Evolutionary conservation across 306 rosid genomes (phyloP), one percentile per base, ranked within the genome.

Genomic region (Castanopsis chinensis): DNA sequence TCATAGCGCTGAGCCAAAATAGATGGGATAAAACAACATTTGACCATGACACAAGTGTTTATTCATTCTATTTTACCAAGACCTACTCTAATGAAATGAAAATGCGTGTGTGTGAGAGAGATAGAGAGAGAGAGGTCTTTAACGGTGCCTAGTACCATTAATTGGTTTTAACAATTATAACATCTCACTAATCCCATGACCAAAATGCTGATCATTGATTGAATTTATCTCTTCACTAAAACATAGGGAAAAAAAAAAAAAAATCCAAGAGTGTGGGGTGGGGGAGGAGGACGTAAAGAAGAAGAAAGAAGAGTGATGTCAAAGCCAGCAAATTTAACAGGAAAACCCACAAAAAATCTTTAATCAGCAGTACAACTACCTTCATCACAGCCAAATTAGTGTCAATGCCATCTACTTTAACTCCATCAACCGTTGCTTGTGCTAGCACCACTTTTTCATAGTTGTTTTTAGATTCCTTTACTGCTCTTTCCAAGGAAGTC

Each of bases 401-500:
- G 84, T 93, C 99, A 54, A 96, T 82, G 55, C 99, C 99, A 61
- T 96, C 98, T 53, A 93, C 99, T 90, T 96, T 96, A 76, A 92
- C 98, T 82, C 94, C 99, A 37, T 96, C 91, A 68, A 96, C 94
- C 18, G 99, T 83, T 4, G 95, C 96, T 85, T 87, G 97, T 63
- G 98, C 99, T 70, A 87, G 86, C 28, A 87, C 93, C 79, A 96
- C 94, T 73, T 89, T 93, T 85, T 93, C 90, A 60, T 96, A 92
- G 79, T 83, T 84, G 83, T 59, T 86, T 82, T 85, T 90, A 72
- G 99, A 87, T 75, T 93, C 94, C 90, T 91, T 88, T 27, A 96
- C 87, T 7, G 79, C 93, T 82, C 73, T 91, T 88, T 96, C 99
- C 84, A 96, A 77, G 18, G 89, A 27, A 80, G 93, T 90, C 87